Evolutionary conservation across 352 stramenopile species (phyloP), one percentile per base, ranked within the genome.

Genomic region (Pelagophyceae sp.): DNA sequence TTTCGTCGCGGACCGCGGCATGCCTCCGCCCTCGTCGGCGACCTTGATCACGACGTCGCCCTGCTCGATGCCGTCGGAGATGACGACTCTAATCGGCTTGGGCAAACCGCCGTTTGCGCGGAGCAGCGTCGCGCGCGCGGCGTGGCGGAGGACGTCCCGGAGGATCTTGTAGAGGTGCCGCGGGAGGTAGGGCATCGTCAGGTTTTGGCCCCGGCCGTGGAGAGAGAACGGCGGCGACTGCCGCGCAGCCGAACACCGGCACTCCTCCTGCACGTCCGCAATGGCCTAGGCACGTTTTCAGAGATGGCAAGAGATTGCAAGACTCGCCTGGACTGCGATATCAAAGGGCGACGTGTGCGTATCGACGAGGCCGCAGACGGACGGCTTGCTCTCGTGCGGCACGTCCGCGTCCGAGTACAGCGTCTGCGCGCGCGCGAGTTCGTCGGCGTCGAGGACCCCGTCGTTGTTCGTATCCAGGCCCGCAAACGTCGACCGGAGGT

Each of bases 141-240:
- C 86, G 82, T 91, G 90, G 61, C 89, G 90, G 0, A 92, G 61
- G 40, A 92, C 72, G 77, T 92, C 87, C 1, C 77, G 76, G 19
- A 90, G 77, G 84, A 91, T 92, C 72, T 91, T 90, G 77, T 87
- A 82, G 65, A 92, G 82, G 80, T 92, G 87, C 79, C 87, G 84
- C 17, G 87, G 87, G 29, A 92, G 84, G 78, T 90, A 92, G 0
- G 87, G 37, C 15, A 74, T 3, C 15, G 67, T 74, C 33, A 23
- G 35, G 67, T 37, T 37, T 0, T 54, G 20, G 38, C 67, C 67
- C 35, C 33, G 31, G n/a, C 67, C 67, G 67, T 58, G 58, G 35
- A 74, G 33, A 11, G 0, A 27, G 37, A 74, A 74, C 15, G 35
- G 67, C 35, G 67, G 67, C 67, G n/a, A 11, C 5, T 20, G 33